Percentiles rank a stretch among this genome's conserved stretches.
These are phyloP conservation scores for Akanthomyces muscarius DNA, from an alignment of 2,329 filamentous ascomycete species.

Conservation along the genomic window DNA sequence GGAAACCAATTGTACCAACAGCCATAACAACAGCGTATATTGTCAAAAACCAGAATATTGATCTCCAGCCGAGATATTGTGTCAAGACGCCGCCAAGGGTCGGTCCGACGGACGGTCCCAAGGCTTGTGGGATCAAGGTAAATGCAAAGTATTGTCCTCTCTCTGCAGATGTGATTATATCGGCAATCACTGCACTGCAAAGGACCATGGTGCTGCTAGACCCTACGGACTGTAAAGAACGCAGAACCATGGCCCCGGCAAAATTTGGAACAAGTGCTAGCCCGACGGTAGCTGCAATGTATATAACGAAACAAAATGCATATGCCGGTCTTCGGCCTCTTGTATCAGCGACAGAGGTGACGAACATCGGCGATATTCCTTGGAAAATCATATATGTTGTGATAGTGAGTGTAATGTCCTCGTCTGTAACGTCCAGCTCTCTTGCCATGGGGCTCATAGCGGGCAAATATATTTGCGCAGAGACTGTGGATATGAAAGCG, in stretches of 20 bases:
- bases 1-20: constrained; percentile 39
- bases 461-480: constrained; percentile 51
- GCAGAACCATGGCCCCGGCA: constrained; percentile 46
- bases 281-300: constrained; percentile 50
- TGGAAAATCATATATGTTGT: constrained; percentile 59
- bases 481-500: constrained; percentile 44
- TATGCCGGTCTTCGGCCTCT: constrained; percentile 52
- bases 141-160: constrained; percentile 56
- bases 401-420: constrained; percentile 46
- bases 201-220: constrained; percentile 58
- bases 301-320: constrained; percentile 48
- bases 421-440: constrained; percentile 41
- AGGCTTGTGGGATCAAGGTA: constrained; percentile 43
- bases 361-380: constrained; percentile 54
- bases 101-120: constrained; percentile 49
- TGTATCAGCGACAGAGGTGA: constrained; percentile 53
- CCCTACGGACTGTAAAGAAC: constrained; percentile 54
- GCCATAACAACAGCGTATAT: constrained; percentile 42
- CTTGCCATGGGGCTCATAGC: constrained; percentile 45
- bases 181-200: constrained; percentile 55
- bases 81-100: constrained; percentile 56
- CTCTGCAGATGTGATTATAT: constrained; percentile 59
- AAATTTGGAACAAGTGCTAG: constrained; percentile 48
- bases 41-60: constrained; percentile 59
- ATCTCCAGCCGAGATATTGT: constrained; percentile 54